These are phyloP conservation scores for Boletus sp. DNA, from an alignment of 768 basidiomycete species.

Conservation along the genomic window DNA sequence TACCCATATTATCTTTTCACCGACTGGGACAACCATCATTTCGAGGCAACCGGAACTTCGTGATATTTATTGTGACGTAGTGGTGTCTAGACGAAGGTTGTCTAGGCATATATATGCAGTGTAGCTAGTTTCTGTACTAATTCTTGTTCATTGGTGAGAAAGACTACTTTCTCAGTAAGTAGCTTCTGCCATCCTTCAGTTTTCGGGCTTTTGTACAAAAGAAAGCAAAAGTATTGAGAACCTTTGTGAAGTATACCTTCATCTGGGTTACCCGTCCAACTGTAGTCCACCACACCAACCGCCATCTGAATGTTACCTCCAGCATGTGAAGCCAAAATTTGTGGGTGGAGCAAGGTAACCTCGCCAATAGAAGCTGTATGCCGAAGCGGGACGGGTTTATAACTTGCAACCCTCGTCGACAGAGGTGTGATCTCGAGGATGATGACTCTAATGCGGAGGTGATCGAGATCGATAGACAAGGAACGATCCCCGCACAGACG, in stretches of 20 bases:
- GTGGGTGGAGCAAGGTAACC: background rate
- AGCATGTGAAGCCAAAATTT: background rate
- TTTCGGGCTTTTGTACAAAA: slow-evolving; percentile 8
- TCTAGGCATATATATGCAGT: background rate
- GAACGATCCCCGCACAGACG: slow-evolving; percentile 22
- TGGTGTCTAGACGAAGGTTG: background rate
- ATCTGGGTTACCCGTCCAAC: slow-evolving; percentile 14
- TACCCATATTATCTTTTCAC: too few relatives aligned
- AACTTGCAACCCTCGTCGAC: background rate
- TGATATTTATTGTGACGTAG: too few relatives aligned
- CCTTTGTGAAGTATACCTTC: slow-evolving; percentile 6
- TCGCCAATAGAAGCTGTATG: slow-evolving; percentile 5
- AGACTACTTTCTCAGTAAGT: slow-evolving; percentile 17
- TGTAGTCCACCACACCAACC: slow-evolving; percentile 21
- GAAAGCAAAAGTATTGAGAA: slow-evolving; percentile 17
- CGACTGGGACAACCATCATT: too few relatives aligned
- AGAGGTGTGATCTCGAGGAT: slow-evolving; percentile 8
- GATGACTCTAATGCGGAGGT: slow-evolving; percentile 9
- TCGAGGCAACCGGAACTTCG: too few relatives aligned
- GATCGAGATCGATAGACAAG: slow-evolving; percentile 4
- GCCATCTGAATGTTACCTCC: slow-evolving; percentile 4
- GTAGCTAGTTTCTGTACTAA: slow-evolving; percentile 6
- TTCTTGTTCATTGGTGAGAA: slow-evolving; percentile 8
- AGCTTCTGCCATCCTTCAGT: slow-evolving; percentile 9
- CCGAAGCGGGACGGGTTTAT: background rate